Evolutionary conservation across 257 asterid genomes (phyloP).

Genomic region (Solanum stenotomum): DNA sequence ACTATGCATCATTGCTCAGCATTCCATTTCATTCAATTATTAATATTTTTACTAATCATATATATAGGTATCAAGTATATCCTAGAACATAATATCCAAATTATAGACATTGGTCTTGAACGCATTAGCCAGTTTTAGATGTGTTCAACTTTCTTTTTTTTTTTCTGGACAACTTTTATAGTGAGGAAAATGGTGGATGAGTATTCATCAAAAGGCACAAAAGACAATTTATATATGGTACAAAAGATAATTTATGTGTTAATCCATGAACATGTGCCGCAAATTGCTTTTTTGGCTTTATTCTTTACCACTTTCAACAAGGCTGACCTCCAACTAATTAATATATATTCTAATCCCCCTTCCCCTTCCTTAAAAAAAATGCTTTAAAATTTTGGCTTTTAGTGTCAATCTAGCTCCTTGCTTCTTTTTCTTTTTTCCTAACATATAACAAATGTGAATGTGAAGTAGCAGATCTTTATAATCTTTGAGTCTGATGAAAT

Average conservation of each 20-base stretch:
- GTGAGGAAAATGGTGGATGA: neutral
- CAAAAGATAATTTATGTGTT: neutral
- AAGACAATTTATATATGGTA: neutral
- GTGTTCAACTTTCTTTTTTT: neutral
- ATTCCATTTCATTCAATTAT: neutral
- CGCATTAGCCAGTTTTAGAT: neutral
- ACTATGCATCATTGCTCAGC: neutral
- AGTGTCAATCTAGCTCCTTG: neutral
- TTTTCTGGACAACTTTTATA: neutral
- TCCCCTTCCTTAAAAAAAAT: neutral
- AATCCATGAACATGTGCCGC: neutral
- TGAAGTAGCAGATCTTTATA: neutral
- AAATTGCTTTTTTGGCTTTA: conserved; percentile 6
- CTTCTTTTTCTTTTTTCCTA: neutral
- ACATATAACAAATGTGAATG: neutral
- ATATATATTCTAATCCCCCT: neutral
- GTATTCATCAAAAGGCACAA: conserved; percentile 1
- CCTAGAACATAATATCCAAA: neutral
- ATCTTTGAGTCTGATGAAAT: no score
- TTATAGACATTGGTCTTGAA: neutral
- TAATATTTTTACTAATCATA: neutral
- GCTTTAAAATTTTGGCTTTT: neutral
- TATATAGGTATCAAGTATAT: neutral
- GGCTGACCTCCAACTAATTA: neutral
- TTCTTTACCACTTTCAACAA: neutral